Conservation (phyloP, 345 rosid species). For the Litchi chinensis region DNA sequence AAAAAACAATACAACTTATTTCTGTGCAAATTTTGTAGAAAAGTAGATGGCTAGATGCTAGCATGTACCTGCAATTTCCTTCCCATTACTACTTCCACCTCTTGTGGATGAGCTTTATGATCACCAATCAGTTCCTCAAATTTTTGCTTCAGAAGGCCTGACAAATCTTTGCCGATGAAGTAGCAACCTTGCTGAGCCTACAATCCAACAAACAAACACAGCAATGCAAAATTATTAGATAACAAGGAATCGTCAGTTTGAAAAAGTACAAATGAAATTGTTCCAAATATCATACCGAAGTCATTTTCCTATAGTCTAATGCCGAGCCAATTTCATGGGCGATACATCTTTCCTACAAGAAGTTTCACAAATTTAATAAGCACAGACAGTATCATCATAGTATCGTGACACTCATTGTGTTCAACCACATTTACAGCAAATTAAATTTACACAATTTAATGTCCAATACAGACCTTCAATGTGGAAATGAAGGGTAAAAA, state of each 20-base stretch:
- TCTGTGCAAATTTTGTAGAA: neutral
- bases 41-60: neutral
- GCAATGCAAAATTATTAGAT: conserved; percentile 12
- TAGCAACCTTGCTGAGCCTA: conserved; percentile 96
- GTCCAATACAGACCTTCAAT: conserved; percentile 58
- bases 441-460: neutral
- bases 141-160: conserved; percentile 60
- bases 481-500: conserved; percentile 87
- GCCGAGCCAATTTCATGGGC: conserved; percentile 89
- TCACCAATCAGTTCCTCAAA: conserved; percentile 72
- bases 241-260: conserved; percentile 11
- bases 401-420: neutral
- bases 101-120: conserved; percentile 52
- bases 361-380: conserved; percentile 18
- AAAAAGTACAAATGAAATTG: conserved; percentile 23
- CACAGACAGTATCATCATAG: conserved; percentile 1
- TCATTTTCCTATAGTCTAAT: conserved; percentile 85
- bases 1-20: neutral
- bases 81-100: conserved; percentile 95
- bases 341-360: conserved; percentile 70
- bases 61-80: conserved; percentile 69
- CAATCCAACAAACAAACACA: conserved; percentile 12
- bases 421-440: conserved; percentile 3
- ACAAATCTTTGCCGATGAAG: conserved; percentile 70
- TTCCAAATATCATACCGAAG: conserved; percentile 57